Percentiles rank a stretch among this genome's conserved stretches.
These are phyloP conservation scores for Keqinozyma sinolaborantium DNA, from an alignment of 1,139 yeast species.

Conservation along the genomic window DNA sequence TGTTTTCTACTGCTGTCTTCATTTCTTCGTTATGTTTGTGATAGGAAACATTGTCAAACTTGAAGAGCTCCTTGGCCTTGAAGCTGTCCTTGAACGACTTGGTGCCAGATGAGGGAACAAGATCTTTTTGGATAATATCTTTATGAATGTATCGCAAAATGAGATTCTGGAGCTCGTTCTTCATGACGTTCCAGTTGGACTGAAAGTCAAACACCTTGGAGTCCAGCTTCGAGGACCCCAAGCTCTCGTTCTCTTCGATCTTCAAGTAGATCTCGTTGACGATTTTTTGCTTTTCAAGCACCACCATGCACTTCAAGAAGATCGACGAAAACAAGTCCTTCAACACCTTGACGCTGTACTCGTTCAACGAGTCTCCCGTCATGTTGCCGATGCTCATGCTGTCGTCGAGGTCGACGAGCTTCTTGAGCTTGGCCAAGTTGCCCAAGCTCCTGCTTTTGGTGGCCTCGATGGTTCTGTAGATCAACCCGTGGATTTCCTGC, in stretches of 20 bases:
- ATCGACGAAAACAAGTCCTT: slow-evolving; percentile 70
- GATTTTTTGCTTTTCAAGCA: slow-evolving; percentile 69
- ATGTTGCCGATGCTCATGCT: slow-evolving; percentile 18
- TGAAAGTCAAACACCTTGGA: slow-evolving; percentile 30
- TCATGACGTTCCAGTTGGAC: slow-evolving; percentile 56
- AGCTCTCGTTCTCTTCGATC: slow-evolving; percentile 5
- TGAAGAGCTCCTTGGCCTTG: slow-evolving; percentile 33
- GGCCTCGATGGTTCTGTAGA: slow-evolving; percentile 63
- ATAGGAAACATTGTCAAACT: slow-evolving; percentile 44
- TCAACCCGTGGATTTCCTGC: slow-evolving; percentile 44
- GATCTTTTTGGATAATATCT: background rate
- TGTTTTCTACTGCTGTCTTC: slow-evolving; percentile 45
- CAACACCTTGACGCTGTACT: slow-evolving; percentile 54
- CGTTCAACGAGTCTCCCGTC: slow-evolving; percentile 32
- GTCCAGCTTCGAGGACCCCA: background rate
- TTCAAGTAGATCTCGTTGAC: slow-evolving; percentile 45
- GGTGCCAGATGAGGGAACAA: background rate
- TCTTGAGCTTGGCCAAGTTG: slow-evolving; percentile 29
- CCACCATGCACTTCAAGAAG: slow-evolving; percentile 58
- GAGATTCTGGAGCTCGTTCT: slow-evolving; percentile 55
- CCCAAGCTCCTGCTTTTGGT: slow-evolving; percentile 45
- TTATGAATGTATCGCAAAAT: slow-evolving; percentile 53
- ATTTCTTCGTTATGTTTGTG: slow-evolving; percentile 37
- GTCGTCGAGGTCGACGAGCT: slow-evolving; percentile 22
- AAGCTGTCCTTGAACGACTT: background rate